Evolutionary conservation across 163 green algal species (phyloP).

Genomic region (Trebouxiophyceae sp.): DNA sequence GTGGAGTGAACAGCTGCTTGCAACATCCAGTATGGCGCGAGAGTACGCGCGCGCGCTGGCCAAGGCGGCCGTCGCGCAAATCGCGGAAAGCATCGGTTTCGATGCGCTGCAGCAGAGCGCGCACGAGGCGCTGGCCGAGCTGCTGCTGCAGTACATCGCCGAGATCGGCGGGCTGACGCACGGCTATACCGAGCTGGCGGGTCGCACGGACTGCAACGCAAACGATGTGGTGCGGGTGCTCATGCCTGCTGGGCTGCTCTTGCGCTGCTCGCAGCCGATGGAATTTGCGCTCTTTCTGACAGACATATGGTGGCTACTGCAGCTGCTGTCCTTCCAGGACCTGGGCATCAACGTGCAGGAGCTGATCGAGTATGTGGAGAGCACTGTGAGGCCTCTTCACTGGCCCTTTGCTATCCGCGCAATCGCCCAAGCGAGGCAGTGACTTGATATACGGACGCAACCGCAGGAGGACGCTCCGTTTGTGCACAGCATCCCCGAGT

Average conservation of each 20-base stretch:
- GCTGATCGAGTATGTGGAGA: slow-evolving; percentile 29
- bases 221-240: slow-evolving; percentile 47
- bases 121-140: slow-evolving; percentile 57
- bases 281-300: neutral
- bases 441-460: neutral
- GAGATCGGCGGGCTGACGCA: slow-evolving; percentile 48
- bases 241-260: too few species aligned
- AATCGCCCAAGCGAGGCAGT: neutral
- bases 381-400: slow-evolving; percentile 4
- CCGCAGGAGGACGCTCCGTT: slow-evolving; percentile 44
- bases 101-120: slow-evolving; percentile 46
- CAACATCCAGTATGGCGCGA: neutral
- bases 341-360: slow-evolving; percentile 48
- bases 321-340: slow-evolving; percentile 58
- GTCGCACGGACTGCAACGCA: slow-evolving; percentile 54
- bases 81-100: slow-evolving; percentile 42
- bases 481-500: slow-evolving; percentile 42
- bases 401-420: neutral
- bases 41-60: neutral
- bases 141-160: slow-evolving; percentile 63
- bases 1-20: neutral
- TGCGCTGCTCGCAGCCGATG: too few species aligned
- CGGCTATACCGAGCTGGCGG: slow-evolving; percentile 59
- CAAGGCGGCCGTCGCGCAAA: slow-evolving; percentile 40
- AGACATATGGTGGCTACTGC: slow-evolving; percentile 2